phyloP scores from a whole-genome alignment of 495 filamentous ascomycete species.

The Physcia stellaris region DNA sequence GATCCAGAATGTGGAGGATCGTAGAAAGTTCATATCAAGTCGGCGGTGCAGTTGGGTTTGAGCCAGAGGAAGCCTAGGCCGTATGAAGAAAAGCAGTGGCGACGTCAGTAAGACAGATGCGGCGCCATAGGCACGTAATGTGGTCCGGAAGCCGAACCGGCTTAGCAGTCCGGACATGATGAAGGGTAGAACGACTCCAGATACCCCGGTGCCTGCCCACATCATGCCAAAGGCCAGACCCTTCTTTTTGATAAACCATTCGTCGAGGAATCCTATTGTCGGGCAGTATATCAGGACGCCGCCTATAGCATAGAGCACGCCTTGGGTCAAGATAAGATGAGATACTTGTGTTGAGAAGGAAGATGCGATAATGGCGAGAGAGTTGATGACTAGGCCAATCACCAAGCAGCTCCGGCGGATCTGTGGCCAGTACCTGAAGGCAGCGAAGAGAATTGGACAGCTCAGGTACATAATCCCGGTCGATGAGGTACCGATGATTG shows the following conservation, averaged over 20 bases:
- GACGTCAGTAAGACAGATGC: slow-evolving; percentile 30
- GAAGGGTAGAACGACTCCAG: slow-evolving; percentile 34
- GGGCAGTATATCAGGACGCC: slow-evolving; percentile 31
- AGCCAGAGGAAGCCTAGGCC: slow-evolving; percentile 44
- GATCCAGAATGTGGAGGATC: slow-evolving; percentile 35
- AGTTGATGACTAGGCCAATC: slow-evolving; percentile 30
- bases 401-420: slow-evolving; percentile 24
- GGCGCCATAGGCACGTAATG: slow-evolving; percentile 32
- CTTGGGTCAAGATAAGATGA: slow-evolving; percentile 37
- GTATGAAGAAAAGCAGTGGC: slow-evolving; percentile 42
- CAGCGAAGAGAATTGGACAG: slow-evolving; percentile 31
- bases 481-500: slow-evolving; percentile 32
- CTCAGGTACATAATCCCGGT: slow-evolving; percentile 40
- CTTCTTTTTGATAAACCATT: slow-evolving; percentile 39
- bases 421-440: slow-evolving; percentile 22
- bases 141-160: slow-evolving; percentile 36
- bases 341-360: slow-evolving; percentile 31
- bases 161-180: slow-evolving; percentile 34
- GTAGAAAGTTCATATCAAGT: slow-evolving; percentile 36
- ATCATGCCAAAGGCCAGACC: slow-evolving; percentile 34
- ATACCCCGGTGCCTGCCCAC: slow-evolving; percentile 28
- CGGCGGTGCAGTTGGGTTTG: slow-evolving; percentile 18
- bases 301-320: slow-evolving; percentile 34
- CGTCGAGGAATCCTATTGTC: slow-evolving; percentile 34
- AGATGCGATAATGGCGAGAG: slow-evolving; percentile 25